Evolutionary conservation across 495 filamentous ascomycete genomes (phyloP).

Genomic region (Penicillium roqueforti): DNA sequence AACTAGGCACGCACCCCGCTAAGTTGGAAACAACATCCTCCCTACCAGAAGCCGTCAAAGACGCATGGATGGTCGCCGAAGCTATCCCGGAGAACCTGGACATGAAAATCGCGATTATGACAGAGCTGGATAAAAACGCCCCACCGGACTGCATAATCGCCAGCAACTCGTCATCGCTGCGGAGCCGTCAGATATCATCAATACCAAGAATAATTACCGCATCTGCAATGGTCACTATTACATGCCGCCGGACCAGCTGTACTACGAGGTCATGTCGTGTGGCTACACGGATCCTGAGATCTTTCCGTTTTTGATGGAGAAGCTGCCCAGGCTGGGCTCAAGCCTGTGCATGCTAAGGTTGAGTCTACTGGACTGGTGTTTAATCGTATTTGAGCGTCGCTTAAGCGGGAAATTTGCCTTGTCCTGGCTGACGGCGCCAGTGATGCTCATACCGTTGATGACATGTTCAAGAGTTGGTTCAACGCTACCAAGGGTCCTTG

Average conservation of each 20-base stretch:
- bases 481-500: conserved; percentile 42
- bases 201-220: conserved; percentile 28
- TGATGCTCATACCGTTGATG: conserved; percentile 38
- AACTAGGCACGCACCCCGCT: conserved; percentile 27
- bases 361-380: conserved; percentile 49
- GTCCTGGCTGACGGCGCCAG: conserved; percentile 45
- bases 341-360: conserved; percentile 38
- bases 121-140: conserved; percentile 14
- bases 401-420: conserved; percentile 46
- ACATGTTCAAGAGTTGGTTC: conserved; percentile 45
- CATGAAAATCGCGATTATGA: conserved; percentile 16
- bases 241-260: conserved; percentile 42
- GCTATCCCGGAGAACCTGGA: conserved; percentile 20
- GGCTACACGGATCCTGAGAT: conserved; percentile 41
- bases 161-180: conserved; percentile 23
- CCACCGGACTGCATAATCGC: conserved; percentile 18
- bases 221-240: conserved; percentile 45
- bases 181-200: conserved; percentile 19
- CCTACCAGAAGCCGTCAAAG: conserved; percentile 35
- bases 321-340: conserved; percentile 37
- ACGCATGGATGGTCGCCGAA: conserved; percentile 36
- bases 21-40: conserved; percentile 25
- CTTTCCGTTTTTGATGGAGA: conserved; percentile 39
- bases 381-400: conserved; percentile 49
- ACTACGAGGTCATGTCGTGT: conserved; percentile 49